Evolutionary conservation across 495 filamentous ascomycete genomes (phyloP).

Genomic region (Darksidea phi): DNA sequence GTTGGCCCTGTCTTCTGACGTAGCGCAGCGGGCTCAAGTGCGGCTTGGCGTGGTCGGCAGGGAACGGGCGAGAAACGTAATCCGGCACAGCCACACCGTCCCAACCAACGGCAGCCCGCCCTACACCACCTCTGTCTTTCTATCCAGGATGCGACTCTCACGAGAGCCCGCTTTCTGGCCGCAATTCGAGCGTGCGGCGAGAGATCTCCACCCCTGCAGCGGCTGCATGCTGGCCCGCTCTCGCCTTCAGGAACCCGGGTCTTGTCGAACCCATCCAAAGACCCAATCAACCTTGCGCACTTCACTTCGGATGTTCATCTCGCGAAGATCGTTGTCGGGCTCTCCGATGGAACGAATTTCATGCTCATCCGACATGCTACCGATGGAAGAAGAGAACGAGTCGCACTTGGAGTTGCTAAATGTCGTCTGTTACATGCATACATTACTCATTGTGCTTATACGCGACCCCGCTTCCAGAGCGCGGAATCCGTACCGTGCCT

Average conservation of each 20-base stretch:
- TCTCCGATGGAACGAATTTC: neutral
- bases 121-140: neutral
- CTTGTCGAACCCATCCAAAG: neutral
- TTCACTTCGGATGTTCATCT: neutral
- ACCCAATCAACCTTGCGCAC: neutral
- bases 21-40: constrained; percentile 3
- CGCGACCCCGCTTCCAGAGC: too few relatives aligned
- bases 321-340: neutral
- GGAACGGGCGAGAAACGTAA: constrained; percentile 1
- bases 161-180: neutral
- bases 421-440: too few relatives aligned
- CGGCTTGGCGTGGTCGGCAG: neutral
- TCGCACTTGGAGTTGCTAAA: too few relatives aligned
- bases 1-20: neutral
- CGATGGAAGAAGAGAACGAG: neutral
- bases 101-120: constrained; percentile 3
- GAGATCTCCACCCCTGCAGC: constrained; percentile 27
- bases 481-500: too few relatives aligned
- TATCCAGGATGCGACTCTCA: constrained; percentile 4
- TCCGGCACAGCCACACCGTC: constrained; percentile 3
- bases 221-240: constrained; percentile 23
- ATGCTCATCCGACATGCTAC: neutral
- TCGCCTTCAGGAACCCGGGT: neutral
- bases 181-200: constrained; percentile 8
- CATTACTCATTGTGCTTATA: too few relatives aligned